These are phyloP conservation scores for Styphnolobium japonicum DNA, from an alignment of 306 rosid species.

Conservation along the genomic window DNA sequence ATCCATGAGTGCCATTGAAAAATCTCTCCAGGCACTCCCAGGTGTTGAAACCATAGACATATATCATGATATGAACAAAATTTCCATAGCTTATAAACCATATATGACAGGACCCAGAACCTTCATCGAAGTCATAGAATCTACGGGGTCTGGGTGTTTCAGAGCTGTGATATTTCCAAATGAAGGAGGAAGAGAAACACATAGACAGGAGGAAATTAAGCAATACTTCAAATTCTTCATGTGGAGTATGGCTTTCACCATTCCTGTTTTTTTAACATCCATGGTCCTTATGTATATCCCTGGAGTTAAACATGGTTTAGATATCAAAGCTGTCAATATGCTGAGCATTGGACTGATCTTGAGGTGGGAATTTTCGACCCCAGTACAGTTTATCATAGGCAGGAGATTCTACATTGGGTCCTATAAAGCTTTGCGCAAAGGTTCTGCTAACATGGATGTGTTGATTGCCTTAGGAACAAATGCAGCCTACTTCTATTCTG, in stretches of 20 bases:
- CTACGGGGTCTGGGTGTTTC: constrained; percentile 60
- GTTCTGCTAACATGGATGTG: constrained; percentile 84
- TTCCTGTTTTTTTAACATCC: constrained; percentile 77
- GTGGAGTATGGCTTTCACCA: constrained; percentile 63
- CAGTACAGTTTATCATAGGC: constrained; percentile 74
- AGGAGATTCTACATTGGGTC: constrained; percentile 70
- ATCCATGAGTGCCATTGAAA: constrained; percentile 37
- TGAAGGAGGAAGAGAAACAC: constrained; percentile 46
- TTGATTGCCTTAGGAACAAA: constrained; percentile 82
- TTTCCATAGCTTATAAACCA: constrained; percentile 64
- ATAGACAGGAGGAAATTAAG: constrained; percentile 49
- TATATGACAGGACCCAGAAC: constrained; percentile 71
- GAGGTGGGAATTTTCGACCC: constrained; percentile 67
- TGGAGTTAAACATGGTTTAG: constrained; percentile 46
- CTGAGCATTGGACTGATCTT: constrained; percentile 57
- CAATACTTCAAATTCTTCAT: constrained; percentile 45
- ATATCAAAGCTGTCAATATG: constrained; percentile 59
- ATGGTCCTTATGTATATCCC: constrained; percentile 83
- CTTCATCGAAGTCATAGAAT: constrained; percentile 62
- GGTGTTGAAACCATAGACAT: constrained; percentile 54
- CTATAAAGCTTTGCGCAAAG: constrained; percentile 61
- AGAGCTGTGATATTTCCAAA: constrained; percentile 58
- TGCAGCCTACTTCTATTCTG: constrained; percentile 85
- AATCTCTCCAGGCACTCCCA: constrained; percentile 42
- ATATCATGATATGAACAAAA: constrained; percentile 34